Base-by-base conservation (phyloP, 75 land plant species). In the Picea sitchensis region DNA sequence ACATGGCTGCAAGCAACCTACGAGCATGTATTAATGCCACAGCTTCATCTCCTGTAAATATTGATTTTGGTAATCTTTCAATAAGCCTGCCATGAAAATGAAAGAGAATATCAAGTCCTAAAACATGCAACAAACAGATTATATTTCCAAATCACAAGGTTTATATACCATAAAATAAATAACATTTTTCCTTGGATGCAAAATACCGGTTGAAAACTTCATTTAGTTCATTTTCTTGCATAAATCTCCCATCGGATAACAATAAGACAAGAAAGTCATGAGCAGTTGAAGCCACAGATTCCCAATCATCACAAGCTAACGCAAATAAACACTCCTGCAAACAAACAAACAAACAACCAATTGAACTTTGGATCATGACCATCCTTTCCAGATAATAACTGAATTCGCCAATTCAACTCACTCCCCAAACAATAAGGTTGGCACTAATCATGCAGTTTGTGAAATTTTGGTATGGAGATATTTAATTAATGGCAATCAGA, bases 261-360 rank as follows among this genome's bases (percentile, higher is more conserved):
- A 91, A 78, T 17, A 89, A 59, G 81, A 60, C 76, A 58, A 94
- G 88, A 78, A 75, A 87, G 15, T 75, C 79, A 14, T 87, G 90
- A 73, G 98, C 98, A 73, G 81, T 84, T 68, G 80, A 60, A 23
- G 98, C 86, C 14, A 97, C 92, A 77, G 80, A 81, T 59, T 86
- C 88, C 79, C 86, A 80, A 65, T 91, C 95, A 86, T 93, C 98
- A 87, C 90, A 90, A 57, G 84, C 95, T 81, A 97, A 89, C 58
- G 82, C 88, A 83, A 90, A 90, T 18, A 97, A 79, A 83, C 95
- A 91, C 74, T 97, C 99, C 99, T 97, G 89, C 82, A 88, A 62
- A 34, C 8, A 73, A 58, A 58, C 57, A 36, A 23, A 75, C 80
- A 54, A 81, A 13, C 13, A 23, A 76, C 23, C 60, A 77, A 20